Evolutionary conservation across 129 eudicot species (phyloP).

Genomic region (Flaveria linearis): DNA sequence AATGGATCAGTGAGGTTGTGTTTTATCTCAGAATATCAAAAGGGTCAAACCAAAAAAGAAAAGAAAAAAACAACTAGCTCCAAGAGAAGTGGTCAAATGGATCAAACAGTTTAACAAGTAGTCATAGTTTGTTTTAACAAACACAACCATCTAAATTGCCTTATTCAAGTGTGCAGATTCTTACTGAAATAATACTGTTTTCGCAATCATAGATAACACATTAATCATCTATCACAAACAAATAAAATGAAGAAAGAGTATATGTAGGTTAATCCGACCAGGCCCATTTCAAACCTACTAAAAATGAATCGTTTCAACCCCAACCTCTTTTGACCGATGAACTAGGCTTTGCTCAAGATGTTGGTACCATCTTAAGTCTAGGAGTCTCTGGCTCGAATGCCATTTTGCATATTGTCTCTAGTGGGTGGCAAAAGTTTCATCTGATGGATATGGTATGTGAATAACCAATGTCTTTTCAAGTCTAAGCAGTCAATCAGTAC

Average conservation of each 20-base stretch:
- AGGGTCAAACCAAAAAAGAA: too few species aligned
- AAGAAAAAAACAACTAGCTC: background rate
- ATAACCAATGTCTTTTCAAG: background rate
- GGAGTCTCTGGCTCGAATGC: too few species aligned
- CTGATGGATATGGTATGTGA: too few species aligned
- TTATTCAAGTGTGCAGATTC: background rate
- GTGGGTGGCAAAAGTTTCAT: too few species aligned
- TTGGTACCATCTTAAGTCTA: too few species aligned
- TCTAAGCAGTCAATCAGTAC: background rate
- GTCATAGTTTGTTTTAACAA: too few species aligned
- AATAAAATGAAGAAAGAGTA: background rate
- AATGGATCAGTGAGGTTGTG: background rate
- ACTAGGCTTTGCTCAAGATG: too few species aligned
- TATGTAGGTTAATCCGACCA: background rate
- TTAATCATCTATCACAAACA: background rate
- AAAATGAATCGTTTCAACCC: too few species aligned
- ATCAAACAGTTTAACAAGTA: background rate
- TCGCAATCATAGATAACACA: background rate
- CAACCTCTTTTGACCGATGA: too few species aligned
- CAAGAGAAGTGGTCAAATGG: background rate
- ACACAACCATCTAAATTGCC: background rate
- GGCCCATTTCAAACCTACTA: too few species aligned
- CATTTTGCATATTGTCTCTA: too few species aligned
- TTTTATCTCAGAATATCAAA: background rate
- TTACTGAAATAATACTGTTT: background rate